Base-by-base conservation (phyloP, 1,139 yeast species). In the Suhomyces maxii region DNA sequence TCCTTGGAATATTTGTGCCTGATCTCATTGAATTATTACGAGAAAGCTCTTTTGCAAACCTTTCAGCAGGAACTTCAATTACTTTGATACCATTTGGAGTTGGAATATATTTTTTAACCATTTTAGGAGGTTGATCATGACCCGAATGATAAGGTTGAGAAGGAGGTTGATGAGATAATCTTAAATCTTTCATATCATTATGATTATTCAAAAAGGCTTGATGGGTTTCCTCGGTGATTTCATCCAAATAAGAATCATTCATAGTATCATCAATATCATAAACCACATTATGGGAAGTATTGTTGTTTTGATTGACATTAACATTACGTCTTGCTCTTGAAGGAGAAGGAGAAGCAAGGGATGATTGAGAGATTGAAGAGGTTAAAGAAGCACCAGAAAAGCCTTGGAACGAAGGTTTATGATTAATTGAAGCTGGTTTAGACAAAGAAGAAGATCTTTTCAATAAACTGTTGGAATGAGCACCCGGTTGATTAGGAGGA, bases 21-120 rank as follows among this genome's bases (percentile, higher is more conserved):
- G 71, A 59, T 34, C 79, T 61, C 45, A 75, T 65, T 7, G 77
- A 71, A 53, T 76, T 76, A 44, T 65, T 65, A 40, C 80, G 57
- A 1, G 71, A 69, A 12, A 76, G 63, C 50, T 75, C 79, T 52
- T 68, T 61, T 42, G 70, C 64, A 46, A 71, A 58, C 39, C 62
- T 61, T 8, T 64, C 58, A 50, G 71, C 77, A 0, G 80, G 80
- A 8, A 76, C 80, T 51, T 76, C 80, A 14, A 76, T 63, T n/a
- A 75, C 58, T 51, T 73, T 71, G 51, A 76, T 73, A 30, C 80
- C 80, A 33, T 67, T 73, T 4, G 79, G 74, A 11, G 79, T 74
- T 10, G 80, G 80, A 37, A 76, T 68, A 53, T 75, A 76, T 43
- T 71, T 73, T 48, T 75, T 75, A 10, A 76, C 77, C 77, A 74